Evolutionary conservation across 179 eudicot genomes (phyloP).

Genomic region (Corrigiola litoralis): DNA sequence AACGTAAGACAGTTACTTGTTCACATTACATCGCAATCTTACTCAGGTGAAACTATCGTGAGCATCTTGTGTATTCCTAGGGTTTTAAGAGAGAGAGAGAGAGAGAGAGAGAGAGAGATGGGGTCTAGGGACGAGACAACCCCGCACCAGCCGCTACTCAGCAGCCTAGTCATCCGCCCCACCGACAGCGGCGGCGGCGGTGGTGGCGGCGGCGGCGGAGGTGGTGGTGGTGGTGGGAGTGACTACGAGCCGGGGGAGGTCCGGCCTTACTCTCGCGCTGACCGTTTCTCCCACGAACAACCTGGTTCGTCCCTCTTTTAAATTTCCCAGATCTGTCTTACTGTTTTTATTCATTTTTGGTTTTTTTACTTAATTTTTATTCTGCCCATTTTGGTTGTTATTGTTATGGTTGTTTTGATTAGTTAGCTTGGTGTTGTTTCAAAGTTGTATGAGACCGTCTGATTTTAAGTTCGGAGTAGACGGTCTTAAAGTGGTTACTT

Average conservation of each 20-base stretch:
- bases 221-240: constrained; percentile 43
- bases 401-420: too few relatives aligned
- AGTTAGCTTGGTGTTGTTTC: too few relatives aligned
- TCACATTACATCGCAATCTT: too few relatives aligned
- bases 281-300: constrained; percentile 44
- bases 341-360: not conserved
- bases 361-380: not conserved
- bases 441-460: too few relatives aligned
- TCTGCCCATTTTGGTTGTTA: too few relatives aligned
- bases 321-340: not conserved
- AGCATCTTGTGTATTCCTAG: too few relatives aligned
- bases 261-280: constrained; percentile 67
- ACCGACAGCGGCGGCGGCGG: constrained; percentile 57
- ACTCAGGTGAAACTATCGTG: too few relatives aligned
- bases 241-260: constrained; percentile 96
- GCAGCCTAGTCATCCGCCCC: constrained; percentile 92
- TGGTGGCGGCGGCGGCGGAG: constrained; percentile 44
- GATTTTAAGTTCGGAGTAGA: too few relatives aligned
- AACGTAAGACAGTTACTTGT: too few relatives aligned
- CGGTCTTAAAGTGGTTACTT: too few relatives aligned
- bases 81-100: not conserved
- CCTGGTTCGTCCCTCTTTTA: constrained; percentile 38
- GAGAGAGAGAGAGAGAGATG: constrained; percentile 27
- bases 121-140: constrained; percentile 67
- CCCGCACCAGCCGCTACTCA: constrained; percentile 75